These are phyloP conservation scores for Xylariaceae sp. DNA, from an alignment of 2,329 filamentous ascomycete species.

Conservation along the genomic window DNA sequence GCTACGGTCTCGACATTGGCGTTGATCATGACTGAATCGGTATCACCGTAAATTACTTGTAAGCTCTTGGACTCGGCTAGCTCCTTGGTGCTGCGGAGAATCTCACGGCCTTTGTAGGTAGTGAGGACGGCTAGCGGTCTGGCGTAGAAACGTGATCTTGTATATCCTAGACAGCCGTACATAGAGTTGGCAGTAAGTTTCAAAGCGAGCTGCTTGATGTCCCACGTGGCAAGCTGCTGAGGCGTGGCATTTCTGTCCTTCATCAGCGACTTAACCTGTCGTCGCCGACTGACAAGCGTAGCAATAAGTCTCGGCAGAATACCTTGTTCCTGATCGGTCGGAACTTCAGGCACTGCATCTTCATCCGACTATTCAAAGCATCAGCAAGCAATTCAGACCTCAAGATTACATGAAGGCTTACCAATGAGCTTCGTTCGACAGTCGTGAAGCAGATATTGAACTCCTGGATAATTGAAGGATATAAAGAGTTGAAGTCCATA, in stretches of 20 bases:
- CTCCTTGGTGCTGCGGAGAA: slow-evolving; percentile 93
- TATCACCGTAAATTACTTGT: slow-evolving; percentile 97
- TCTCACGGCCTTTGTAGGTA: slow-evolving; percentile 96
- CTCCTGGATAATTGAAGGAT: slow-evolving; percentile 98
- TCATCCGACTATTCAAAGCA: slow-evolving; percentile 64
- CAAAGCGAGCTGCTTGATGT: slow-evolving; percentile 94
- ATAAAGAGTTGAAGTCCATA: slow-evolving; percentile 99
- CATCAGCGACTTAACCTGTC: slow-evolving; percentile 95
- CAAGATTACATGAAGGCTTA: slow-evolving; percentile 48
- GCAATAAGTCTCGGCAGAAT: slow-evolving; percentile 90
- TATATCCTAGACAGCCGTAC: slow-evolving; percentile 98
- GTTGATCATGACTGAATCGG: slow-evolving; percentile 99
- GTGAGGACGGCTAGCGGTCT: slow-evolving; percentile 93
- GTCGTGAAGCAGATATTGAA: slow-evolving; percentile 99
- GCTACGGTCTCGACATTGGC: slow-evolving; percentile 93
- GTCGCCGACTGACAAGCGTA: slow-evolving; percentile 84
- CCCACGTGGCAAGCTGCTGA: slow-evolving; percentile 91
- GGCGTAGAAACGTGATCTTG: slow-evolving; percentile 95
- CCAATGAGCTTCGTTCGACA: slow-evolving; percentile 74
- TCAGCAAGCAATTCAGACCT: slow-evolving; percentile 32
- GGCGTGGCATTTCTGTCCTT: slow-evolving; percentile 85
- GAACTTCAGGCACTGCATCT: slow-evolving; percentile 86
- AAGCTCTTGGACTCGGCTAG: slow-evolving; percentile 89
- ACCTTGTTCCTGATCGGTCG: slow-evolving; percentile 74
- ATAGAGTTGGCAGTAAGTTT: slow-evolving; percentile 99